phyloP scores from a whole-genome alignment of 2,329 filamentous ascomycete genomes.

The Trichoderma pleuroti region DNA sequence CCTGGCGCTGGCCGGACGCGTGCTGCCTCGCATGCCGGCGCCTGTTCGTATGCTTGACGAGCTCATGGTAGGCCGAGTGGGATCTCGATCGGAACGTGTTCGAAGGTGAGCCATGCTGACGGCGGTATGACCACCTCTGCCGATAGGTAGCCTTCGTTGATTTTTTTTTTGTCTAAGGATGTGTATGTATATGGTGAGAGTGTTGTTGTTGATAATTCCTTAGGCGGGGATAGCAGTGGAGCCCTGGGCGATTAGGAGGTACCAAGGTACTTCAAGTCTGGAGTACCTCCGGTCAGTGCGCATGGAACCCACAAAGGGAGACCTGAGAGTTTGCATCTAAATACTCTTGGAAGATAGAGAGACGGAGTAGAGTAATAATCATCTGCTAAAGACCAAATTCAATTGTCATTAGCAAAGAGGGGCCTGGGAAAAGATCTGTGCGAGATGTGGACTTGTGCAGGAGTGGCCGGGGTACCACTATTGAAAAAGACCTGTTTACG shows the following conservation, averaged over 20 bases:
- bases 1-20: slow-evolving; percentile 25
- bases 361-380: too few species aligned
- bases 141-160: background rate
- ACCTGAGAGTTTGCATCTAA: background rate
- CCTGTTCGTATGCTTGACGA: slow-evolving; percentile 29
- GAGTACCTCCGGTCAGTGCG: background rate
- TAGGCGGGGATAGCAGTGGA: slow-evolving; percentile 12
- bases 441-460: background rate
- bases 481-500: background rate
- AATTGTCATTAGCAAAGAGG: slow-evolving; percentile 5
- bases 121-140: background rate
- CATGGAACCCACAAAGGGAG: background rate
- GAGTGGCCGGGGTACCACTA: background rate
- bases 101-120: slow-evolving; percentile 34
- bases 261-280: background rate
- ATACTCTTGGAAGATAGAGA: background rate
- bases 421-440: background rate
- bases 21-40: slow-evolving; percentile 26
- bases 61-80: slow-evolving; percentile 34
- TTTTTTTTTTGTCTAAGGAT: background rate
- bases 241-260: slow-evolving; percentile 1
- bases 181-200: background rate
- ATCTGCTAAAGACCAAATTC: too few species aligned
- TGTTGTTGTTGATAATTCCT: slow-evolving; percentile 16
- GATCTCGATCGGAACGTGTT: slow-evolving; percentile 39